Base-by-base conservation (phyloP, 164 flowering plant species). In the Sedum album region DNA sequence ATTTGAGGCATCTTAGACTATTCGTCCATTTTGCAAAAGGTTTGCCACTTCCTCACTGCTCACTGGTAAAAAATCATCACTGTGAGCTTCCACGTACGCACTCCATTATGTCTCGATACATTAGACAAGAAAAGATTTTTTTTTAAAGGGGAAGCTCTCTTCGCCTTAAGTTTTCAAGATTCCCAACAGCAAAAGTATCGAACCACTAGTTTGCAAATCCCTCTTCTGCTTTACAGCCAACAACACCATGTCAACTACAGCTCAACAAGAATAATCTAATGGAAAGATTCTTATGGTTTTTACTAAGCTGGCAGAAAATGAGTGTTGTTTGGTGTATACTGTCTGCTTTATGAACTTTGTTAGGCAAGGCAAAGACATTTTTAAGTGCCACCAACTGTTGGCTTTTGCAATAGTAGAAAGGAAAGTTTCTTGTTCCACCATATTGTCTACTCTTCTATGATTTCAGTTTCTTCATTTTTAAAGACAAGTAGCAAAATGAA, bases 391-490 rank as follows among this genome's bases (percentile, higher is more conserved):
- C 26, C 30, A 25, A 57, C 62, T 28, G 62, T 28, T 57, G 62
- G 33, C 62, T 57, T 57, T 57, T 28, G 62, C 62, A 25, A 51
- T 55, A 8, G 25, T 25, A 25, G 60, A 23, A 31, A 55, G 60
- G 31, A 55, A 55, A 55, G 60, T 25, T 55, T 55, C 30, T 55
- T 55, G 66, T 35, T 48, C 23, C 51, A 63, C 18, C 31, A 55
- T 42, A 67, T 31, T 57, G 62, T 57, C 20, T 41, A 7, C 46
- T 7, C 46, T 14, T 11, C 14, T 11, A 44, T 2, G 5, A 44
- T 44, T 1, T 4, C 17, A 10, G n/a, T n/a, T n/a, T n/a, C n/a
- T n/a, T n/a, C n/a, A n/a, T n/a, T n/a, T n/a, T n/a, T n/a, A n/a
- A n/a, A n/a, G n/a, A n/a, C n/a, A 44, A 8, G 31, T 55, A 25